phyloP scores from a whole-genome alignment of 352 stramenopile genomes.

The Globisporangium yorkense region DNA sequence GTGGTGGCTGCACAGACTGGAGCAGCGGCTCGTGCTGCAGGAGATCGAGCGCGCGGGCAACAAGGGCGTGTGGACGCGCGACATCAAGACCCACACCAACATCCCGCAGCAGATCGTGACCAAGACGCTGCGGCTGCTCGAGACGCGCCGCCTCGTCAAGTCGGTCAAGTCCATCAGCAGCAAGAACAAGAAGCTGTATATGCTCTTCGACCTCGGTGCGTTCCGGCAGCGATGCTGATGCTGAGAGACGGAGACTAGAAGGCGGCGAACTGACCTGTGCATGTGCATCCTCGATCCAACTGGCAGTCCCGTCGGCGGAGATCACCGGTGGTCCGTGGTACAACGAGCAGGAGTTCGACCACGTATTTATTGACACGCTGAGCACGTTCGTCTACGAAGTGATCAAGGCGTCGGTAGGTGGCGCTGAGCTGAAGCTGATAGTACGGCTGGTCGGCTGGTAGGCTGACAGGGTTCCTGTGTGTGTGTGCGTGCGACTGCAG shows the following conservation, averaged over 20 bases:
- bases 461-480: not conserved
- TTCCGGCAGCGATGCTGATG: not conserved
- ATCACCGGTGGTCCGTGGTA: constrained; percentile 99
- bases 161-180: constrained; percentile 98
- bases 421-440: not conserved
- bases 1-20: constrained; percentile 50
- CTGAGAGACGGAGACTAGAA: not conserved
- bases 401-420: constrained; percentile 65
- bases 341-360: constrained; percentile 98
- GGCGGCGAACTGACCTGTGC: not conserved
- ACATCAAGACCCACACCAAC: constrained; percentile 97
- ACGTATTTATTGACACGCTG: constrained; percentile 98
- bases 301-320: constrained; percentile 92
- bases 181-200: constrained; percentile 99
- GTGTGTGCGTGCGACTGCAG: constrained; percentile 3
- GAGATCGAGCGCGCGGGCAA: constrained; percentile 96
- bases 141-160: constrained; percentile 97
- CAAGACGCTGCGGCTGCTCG: constrained; percentile 97
- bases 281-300: not conserved
- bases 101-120: constrained; percentile 96
- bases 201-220: constrained; percentile 92
- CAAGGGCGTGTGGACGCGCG: constrained; percentile 98
- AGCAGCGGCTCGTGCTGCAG: constrained; percentile 87
- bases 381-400: constrained; percentile 93
- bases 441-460: not conserved